These are phyloP conservation scores for Mariannaea sp. DNA, from an alignment of 2,329 filamentous ascomycete species.

Conservation along the genomic window DNA sequence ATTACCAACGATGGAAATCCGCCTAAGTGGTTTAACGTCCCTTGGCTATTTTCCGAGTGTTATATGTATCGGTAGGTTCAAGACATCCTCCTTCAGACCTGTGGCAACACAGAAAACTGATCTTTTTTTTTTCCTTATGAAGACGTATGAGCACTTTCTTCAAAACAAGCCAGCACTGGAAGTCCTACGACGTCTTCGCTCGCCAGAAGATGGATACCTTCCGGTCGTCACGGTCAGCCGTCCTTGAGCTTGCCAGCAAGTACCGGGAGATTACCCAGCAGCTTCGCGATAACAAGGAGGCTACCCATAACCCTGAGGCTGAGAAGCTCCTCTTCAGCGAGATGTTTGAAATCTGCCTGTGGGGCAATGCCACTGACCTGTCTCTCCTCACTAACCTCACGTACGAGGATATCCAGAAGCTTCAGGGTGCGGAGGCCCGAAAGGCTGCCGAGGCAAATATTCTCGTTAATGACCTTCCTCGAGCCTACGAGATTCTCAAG, in stretches of 20 bases:
- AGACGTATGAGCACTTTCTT: conserved; percentile 82
- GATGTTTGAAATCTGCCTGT: conserved; percentile 95
- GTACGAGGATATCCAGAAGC: conserved; percentile 95
- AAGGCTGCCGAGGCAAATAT: conserved; percentile 92
- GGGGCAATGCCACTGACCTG: conserved; percentile 95
- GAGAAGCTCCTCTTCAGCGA: conserved; percentile 83
- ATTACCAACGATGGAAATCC: conserved; percentile 38
- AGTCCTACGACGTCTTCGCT: conserved; percentile 84
- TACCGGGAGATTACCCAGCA: conserved; percentile 76
- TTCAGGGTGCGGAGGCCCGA: conserved; percentile 86
- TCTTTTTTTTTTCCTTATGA: background rate
- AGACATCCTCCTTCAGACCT: too few species aligned
- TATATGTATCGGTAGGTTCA: conserved; percentile 77
- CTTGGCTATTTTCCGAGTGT: conserved; percentile 93
- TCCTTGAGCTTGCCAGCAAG: conserved; percentile 78
- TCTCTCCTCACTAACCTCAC: conserved; percentile 87
- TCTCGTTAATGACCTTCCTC: conserved; percentile 79
- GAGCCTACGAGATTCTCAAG: conserved; percentile 71
- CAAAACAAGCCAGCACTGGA: conserved; percentile 79
- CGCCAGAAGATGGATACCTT: conserved; percentile 92
- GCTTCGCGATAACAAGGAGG: conserved; percentile 59
- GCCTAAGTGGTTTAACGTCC: conserved; percentile 79
- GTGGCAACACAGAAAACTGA: background rate
- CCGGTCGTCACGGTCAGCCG: conserved; percentile 85
- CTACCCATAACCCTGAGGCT: conserved; percentile 64